Evolutionary conservation across 176 grass and related monocot genomes (phyloP).

Genomic region (Themeda triandra): DNA sequence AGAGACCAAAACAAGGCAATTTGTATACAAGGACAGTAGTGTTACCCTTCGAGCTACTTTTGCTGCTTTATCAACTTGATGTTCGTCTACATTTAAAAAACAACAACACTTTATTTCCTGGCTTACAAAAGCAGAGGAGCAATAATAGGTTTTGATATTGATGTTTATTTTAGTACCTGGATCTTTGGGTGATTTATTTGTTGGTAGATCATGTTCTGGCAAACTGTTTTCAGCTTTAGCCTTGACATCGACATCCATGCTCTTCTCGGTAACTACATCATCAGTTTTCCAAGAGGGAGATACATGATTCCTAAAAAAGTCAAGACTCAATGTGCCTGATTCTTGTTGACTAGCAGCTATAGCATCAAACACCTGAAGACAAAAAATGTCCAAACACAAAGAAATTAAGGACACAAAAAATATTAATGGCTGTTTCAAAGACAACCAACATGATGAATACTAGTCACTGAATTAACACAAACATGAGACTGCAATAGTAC

Average conservation of each 20-base stretch:
- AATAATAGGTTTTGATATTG: conserved; percentile 18
- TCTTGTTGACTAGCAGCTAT: conserved; percentile 76
- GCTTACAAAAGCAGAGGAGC: neutral
- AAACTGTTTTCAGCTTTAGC: conserved; percentile 46
- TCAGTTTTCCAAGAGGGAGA: conserved; percentile 92
- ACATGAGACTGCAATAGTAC: neutral
- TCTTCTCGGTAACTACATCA: conserved; percentile 36
- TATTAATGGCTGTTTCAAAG: neutral
- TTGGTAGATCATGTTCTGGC: conserved; percentile 33
- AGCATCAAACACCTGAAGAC: conserved; percentile 69
- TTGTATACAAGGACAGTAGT: conserved; percentile 20
- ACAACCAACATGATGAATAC: conserved; percentile 18
- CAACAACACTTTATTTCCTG: conserved; percentile 25
- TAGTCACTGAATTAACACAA: neutral
- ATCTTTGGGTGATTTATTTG: conserved; percentile 50
- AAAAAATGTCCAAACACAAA: neutral
- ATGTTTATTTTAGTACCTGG: conserved; percentile 42
- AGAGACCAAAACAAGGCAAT: conserved; percentile 12
- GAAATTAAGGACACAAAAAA: conserved; percentile 6
- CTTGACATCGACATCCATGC: conserved; percentile 46
- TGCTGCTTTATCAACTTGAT: conserved; percentile 46
- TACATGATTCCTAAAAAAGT: conserved; percentile 70
- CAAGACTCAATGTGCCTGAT: conserved; percentile 67
- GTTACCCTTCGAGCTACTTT: conserved; percentile 83
- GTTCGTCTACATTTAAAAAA: conserved; percentile 50